phyloP scores from a whole-genome alignment of 2,329 filamentous ascomycete species.

The Ceratocystis ficicola region DNA sequence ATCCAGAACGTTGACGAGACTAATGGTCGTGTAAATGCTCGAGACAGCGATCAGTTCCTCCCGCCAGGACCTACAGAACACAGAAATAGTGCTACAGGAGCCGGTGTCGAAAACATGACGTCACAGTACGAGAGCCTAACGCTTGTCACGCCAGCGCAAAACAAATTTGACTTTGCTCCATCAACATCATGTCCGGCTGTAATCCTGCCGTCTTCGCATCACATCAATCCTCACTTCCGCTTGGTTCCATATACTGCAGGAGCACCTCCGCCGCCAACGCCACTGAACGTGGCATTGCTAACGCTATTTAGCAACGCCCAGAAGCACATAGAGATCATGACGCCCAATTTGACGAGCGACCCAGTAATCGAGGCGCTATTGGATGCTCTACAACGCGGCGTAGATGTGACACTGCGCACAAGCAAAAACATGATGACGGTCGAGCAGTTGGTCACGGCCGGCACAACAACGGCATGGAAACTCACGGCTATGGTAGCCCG shows the following conservation, averaged over 20 bases:
- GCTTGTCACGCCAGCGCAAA: conserved; percentile 15
- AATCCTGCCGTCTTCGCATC: conserved; percentile 63
- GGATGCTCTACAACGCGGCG: conserved; percentile 49
- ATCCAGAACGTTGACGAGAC: conserved; percentile 11
- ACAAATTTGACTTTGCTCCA: conserved; percentile 53
- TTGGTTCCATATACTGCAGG: conserved; percentile 44
- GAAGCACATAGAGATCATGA: conserved; percentile 54
- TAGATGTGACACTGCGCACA: conserved; percentile 56
- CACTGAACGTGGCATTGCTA: conserved; percentile 54
- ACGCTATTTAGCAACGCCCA: conserved; percentile 48
- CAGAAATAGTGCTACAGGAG: neutral
- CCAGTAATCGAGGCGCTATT: conserved; percentile 51
- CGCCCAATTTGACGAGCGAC: conserved; percentile 62
- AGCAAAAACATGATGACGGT: conserved; percentile 59
- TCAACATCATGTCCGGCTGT: conserved; percentile 54
- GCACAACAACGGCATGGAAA: conserved; percentile 58
- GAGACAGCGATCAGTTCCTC: neutral
- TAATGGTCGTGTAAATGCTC: neutral
- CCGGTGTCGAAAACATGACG: neutral
- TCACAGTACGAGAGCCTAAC: conserved; percentile 19
- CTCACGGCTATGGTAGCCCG: conserved; percentile 46
- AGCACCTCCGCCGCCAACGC: conserved; percentile 46
- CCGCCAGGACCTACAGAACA: neutral
- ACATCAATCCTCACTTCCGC: conserved; percentile 52
- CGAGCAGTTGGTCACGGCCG: conserved; percentile 70